These are phyloP conservation scores for Emydomyces testavorans DNA, from an alignment of 2,329 filamentous ascomycete species.

Conservation along the genomic window DNA sequence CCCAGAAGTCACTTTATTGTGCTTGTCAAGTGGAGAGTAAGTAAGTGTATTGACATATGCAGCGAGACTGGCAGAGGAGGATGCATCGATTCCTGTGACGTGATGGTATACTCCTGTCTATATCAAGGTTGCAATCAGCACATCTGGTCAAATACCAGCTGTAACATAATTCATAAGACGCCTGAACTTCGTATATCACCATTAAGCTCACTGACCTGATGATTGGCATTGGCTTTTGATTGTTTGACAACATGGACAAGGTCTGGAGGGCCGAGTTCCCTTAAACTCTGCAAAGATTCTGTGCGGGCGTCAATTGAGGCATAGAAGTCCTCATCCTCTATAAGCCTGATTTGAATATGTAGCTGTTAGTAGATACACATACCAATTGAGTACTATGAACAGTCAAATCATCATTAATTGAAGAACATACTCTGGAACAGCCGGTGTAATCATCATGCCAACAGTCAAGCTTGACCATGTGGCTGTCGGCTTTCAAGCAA, in stretches of 20 bases:
- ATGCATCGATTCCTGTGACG: slow-evolving; percentile 93
- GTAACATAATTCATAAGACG: no score
- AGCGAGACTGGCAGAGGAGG: slow-evolving; percentile 88
- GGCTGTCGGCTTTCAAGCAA: background rate
- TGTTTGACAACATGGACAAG: slow-evolving; percentile 87
- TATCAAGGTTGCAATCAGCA: background rate
- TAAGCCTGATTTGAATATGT: slow-evolving; percentile 51
- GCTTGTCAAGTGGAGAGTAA: slow-evolving; percentile 72
- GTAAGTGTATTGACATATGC: slow-evolving; percentile 98
- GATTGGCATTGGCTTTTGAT: slow-evolving; percentile 46
- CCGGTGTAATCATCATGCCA: slow-evolving; percentile 57
- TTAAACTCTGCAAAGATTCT: slow-evolving; percentile 70
- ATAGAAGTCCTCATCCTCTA: slow-evolving; percentile 78
- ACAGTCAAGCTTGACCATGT: background rate
- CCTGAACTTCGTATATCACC: background rate
- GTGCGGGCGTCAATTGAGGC: slow-evolving; percentile 83
- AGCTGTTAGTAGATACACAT: background rate
- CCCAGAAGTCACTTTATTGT: slow-evolving; percentile 83
- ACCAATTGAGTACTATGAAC: no score
- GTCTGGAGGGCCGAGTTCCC: slow-evolving; percentile 91
- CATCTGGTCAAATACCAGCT: background rate
- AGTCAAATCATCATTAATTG: background rate
- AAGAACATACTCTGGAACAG: slow-evolving; percentile 58
- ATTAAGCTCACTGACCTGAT: slow-evolving; percentile 38
- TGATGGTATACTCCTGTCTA: slow-evolving; percentile 93